Conservation (phyloP, 1,139 yeast species). For the Taphrina pruni region DNA sequence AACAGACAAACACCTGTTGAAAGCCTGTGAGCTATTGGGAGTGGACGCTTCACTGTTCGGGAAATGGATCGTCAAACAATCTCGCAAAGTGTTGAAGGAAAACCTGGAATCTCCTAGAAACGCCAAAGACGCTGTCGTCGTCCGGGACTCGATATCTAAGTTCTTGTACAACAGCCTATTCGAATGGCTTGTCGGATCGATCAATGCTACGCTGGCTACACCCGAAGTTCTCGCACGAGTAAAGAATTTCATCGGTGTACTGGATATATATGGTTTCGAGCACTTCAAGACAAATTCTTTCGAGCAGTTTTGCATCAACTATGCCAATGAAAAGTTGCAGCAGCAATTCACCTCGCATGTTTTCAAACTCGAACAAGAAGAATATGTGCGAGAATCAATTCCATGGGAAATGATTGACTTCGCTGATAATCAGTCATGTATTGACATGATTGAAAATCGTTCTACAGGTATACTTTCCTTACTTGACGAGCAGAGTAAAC, state of each 20-base stretch:
- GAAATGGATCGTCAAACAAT: constrained; percentile 93
- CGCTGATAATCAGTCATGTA: constrained; percentile 97
- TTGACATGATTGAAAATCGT: constrained; percentile 86
- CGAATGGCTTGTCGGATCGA: constrained; percentile 90
- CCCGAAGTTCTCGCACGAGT: constrained; percentile 63
- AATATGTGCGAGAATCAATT: constrained; percentile 86
- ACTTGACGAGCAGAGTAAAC: constrained; percentile 91
- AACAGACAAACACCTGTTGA: constrained; percentile 82
- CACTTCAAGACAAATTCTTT: constrained; percentile 93
- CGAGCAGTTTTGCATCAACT: constrained; percentile 96
- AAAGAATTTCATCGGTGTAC: constrained; percentile 86
- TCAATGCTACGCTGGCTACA: constrained; percentile 78
- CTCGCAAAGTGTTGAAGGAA: constrained; percentile 89
- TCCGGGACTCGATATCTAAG: constrained; percentile 95
- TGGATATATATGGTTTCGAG: constrained; percentile 97
- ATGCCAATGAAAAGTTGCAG: constrained; percentile 95
- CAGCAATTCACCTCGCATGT: constrained; percentile 98
- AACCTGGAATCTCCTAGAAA: constrained; percentile 84
- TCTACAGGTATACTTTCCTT: constrained; percentile 79
- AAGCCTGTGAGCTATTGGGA: constrained; percentile 86
- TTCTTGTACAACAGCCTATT: constrained; percentile 89
- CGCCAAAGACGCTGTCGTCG: constrained; percentile 84
- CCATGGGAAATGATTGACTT: constrained; percentile 98
- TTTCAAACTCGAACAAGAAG: constrained; percentile 95
- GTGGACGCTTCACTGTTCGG: constrained; percentile 75